Conservation (phyloP, 2,329 filamentous ascomycete genomes). For the Amylocarpus encephaloides region DNA sequence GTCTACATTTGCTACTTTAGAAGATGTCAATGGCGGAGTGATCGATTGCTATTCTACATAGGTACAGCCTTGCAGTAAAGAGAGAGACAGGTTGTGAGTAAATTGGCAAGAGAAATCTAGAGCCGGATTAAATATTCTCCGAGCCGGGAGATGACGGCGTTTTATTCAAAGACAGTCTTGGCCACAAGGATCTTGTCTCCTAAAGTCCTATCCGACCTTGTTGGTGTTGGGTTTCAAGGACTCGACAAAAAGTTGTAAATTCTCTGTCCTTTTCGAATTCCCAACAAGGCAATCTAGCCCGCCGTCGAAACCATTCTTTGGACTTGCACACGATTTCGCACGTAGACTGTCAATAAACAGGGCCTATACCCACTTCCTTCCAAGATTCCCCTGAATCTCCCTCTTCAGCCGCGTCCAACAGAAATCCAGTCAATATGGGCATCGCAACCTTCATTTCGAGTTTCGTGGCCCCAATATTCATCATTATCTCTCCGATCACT, state of each 20-base stretch:
- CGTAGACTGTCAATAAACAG: too few species aligned
- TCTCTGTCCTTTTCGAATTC: not conserved
- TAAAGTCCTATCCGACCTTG: not conserved
- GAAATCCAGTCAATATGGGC: constrained; percentile 23
- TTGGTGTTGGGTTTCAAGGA: not conserved
- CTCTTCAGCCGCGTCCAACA: not conserved
- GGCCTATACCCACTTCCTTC: too few species aligned
- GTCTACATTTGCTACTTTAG: too few species aligned
- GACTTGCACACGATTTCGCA: too few species aligned
- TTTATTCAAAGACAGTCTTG: not conserved
- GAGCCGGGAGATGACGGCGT: not conserved
- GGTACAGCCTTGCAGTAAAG: too few species aligned
- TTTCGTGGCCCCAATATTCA: constrained; percentile 55
- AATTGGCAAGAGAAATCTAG: not conserved
- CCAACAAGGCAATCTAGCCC: not conserved
- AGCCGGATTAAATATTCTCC: not conserved
- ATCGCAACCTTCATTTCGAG: constrained; percentile 39
- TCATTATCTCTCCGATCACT: constrained; percentile 56
- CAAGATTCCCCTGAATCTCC: not conserved
- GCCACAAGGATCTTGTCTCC: too few species aligned
- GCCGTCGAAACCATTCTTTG: not conserved
- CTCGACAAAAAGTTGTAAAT: not conserved
- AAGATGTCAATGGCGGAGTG: too few species aligned
- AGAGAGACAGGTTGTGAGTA: too few species aligned
- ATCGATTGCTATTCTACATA: too few species aligned